These are phyloP conservation scores for Salix exigua DNA, from an alignment of 345 rosid species.

Conservation along the genomic window DNA sequence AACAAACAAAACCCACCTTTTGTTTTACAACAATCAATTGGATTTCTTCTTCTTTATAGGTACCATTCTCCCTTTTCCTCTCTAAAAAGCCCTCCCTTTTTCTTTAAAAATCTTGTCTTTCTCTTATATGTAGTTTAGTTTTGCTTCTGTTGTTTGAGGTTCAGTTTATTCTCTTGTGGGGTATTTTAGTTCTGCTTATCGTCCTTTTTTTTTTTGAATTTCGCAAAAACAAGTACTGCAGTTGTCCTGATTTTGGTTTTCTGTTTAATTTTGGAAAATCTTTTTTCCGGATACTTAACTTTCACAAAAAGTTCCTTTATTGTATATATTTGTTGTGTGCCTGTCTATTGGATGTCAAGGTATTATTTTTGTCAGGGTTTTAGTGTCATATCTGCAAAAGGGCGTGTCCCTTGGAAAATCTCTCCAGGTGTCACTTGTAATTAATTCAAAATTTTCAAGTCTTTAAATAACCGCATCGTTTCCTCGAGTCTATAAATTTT, in stretches of 20 bases:
- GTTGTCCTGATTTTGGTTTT: neutral
- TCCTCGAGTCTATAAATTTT: neutral
- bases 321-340: neutral
- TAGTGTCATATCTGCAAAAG: neutral
- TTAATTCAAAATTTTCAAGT: neutral
- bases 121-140: neutral
- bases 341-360: neutral
- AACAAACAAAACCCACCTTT: neutral
- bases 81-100: neutral
- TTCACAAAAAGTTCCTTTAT: neutral
- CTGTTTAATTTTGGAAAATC: neutral
- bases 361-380: neutral
- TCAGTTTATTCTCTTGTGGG: neutral
- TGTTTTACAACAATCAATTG: neutral
- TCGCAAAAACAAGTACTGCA: too few relatives aligned
- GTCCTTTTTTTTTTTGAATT: neutral
- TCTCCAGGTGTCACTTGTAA: neutral
- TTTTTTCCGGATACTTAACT: neutral
- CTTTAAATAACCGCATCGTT: neutral
- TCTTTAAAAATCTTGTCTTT: neutral
- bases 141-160: neutral
- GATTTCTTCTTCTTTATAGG: neutral
- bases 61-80: neutral
- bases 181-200: neutral
- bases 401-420: neutral